phyloP scores from a whole-genome alignment of 2,329 filamentous ascomycete genomes.

The Exophiala oligosperma region DNA sequence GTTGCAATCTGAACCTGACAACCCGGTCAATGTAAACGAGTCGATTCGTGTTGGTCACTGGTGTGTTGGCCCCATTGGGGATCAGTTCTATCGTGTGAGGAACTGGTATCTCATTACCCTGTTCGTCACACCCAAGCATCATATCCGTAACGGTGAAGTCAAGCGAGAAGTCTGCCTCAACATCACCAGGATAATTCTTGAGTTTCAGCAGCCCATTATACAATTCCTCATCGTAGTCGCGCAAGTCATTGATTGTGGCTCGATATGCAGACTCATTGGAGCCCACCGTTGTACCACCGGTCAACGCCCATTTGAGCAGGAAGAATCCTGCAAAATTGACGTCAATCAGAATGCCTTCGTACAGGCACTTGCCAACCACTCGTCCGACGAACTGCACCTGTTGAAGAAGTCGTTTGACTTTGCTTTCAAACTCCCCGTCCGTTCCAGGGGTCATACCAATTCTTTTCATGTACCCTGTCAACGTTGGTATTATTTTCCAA shows the following conservation, averaged over 20 bases:
- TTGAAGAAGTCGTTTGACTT: slow-evolving; percentile 62
- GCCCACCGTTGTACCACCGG: slow-evolving; percentile 62
- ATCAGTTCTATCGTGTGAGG: slow-evolving; percentile 75
- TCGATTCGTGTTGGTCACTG: slow-evolving; percentile 88
- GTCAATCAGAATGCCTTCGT: slow-evolving; percentile 93
- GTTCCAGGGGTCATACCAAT: slow-evolving; percentile 54
- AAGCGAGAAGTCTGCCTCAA: slow-evolving; percentile 70
- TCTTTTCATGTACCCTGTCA: slow-evolving; percentile 54
- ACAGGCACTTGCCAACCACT: slow-evolving; percentile 92
- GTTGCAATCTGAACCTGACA: slow-evolving; percentile 79
- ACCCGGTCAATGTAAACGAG: slow-evolving; percentile 94
- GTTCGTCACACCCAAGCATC: slow-evolving; percentile 37
- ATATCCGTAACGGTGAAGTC: slow-evolving; percentile 87
- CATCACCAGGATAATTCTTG: slow-evolving; percentile 52
- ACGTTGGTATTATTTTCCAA: slow-evolving; percentile 71
- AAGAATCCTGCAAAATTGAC: slow-evolving; percentile 94
- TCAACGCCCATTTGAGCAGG: slow-evolving; percentile 88
- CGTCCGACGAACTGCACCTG: slow-evolving; percentile 90
- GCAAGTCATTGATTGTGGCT: slow-evolving; percentile 90
- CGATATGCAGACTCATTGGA: slow-evolving; percentile 73
- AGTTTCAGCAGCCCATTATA: slow-evolving; percentile 75
- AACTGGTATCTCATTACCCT: slow-evolving; percentile 47
- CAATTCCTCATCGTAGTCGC: slow-evolving; percentile 85
- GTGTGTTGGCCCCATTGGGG: slow-evolving; percentile 70
- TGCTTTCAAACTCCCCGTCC: slow-evolving; percentile 54